Conservation (phyloP, 805 yeast genomes). For the Yueomyces sp. region DNA sequence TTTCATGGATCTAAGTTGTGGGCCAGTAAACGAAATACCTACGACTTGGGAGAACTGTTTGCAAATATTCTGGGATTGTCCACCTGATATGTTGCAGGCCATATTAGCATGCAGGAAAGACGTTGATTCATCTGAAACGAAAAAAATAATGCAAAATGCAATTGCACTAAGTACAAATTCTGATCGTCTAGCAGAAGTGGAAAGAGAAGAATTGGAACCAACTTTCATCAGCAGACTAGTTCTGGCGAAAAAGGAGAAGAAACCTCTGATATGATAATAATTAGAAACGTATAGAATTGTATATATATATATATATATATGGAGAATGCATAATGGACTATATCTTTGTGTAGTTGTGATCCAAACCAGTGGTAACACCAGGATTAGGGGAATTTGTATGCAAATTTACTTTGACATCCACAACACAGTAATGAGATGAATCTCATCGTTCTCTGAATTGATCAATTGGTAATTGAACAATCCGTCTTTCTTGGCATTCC, state of each 20-base stretch:
- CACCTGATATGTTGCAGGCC: slow-evolving; percentile 53
- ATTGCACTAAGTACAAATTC: slow-evolving; percentile 9
- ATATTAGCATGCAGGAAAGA: slow-evolving; percentile 37
- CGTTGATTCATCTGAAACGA: slow-evolving; percentile 21
- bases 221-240: slow-evolving; percentile 15
- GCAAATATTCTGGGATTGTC: slow-evolving; percentile 61
- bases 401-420: slow-evolving; percentile 18
- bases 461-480: slow-evolving; percentile 26
- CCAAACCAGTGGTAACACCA: too few species aligned
- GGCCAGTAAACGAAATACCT: slow-evolving; percentile 34
- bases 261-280: too few species aligned
- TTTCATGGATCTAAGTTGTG: slow-evolving; percentile 41
- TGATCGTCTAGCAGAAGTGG: slow-evolving; percentile 7
- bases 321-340: too few species aligned
- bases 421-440: slow-evolving; percentile 19
- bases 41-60: slow-evolving; percentile 49
- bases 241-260: not conserved
- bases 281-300: too few species aligned
- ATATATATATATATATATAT: too few species aligned
- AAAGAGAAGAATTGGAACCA: slow-evolving; percentile 11
- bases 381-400: not conserved
- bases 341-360: too few species aligned
- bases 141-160: slow-evolving; percentile 11
- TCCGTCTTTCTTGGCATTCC: slow-evolving; percentile 49
- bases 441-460: slow-evolving; percentile 3